These are phyloP conservation scores for Populus tremula DNA, from an alignment of 345 rosid genomes.

Conservation along the genomic window DNA sequence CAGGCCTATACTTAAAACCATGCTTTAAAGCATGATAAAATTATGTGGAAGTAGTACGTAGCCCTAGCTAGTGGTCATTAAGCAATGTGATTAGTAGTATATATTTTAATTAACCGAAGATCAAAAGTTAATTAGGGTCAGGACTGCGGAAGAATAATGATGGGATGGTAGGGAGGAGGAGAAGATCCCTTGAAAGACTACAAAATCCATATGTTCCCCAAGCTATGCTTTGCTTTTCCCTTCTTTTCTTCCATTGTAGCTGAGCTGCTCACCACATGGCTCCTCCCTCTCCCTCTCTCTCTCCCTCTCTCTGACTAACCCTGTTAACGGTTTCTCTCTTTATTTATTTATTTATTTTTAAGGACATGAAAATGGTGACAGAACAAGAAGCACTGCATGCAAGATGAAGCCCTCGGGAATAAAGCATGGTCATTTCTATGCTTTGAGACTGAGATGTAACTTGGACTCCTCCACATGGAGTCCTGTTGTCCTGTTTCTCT, in stretches of 20 bases:
- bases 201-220: conserved; percentile 74
- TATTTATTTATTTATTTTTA: not conserved
- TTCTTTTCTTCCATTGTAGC: conserved; percentile 13
- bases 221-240: conserved; percentile 37
- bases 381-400: conserved; percentile 7
- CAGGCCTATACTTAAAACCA: too few species aligned
- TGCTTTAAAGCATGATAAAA: not conserved
- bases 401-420: conserved; percentile 31
- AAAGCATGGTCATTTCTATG: conserved; percentile 35
- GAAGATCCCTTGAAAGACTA: conserved; percentile 83
- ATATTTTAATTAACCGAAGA: conserved; percentile 3
- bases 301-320: conserved; percentile 3
- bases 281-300: conserved; percentile 1
- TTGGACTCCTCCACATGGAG: conserved; percentile 45
- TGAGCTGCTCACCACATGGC: conserved; percentile 69
- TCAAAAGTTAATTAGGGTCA: conserved; percentile 1
- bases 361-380: conserved; percentile 17
- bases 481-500: conserved; percentile 64
- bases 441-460: conserved; percentile 26
- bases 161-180: conserved; percentile 37
- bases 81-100: not conserved
- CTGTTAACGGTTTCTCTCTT: conserved; percentile 21
- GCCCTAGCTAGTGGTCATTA: not conserved
- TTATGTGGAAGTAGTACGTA: not conserved
- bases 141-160: conserved; percentile 43